phyloP scores from a whole-genome alignment of 1,284 basidiomycete genomes.

The Pseudomicrostroma phylloplanum region DNA sequence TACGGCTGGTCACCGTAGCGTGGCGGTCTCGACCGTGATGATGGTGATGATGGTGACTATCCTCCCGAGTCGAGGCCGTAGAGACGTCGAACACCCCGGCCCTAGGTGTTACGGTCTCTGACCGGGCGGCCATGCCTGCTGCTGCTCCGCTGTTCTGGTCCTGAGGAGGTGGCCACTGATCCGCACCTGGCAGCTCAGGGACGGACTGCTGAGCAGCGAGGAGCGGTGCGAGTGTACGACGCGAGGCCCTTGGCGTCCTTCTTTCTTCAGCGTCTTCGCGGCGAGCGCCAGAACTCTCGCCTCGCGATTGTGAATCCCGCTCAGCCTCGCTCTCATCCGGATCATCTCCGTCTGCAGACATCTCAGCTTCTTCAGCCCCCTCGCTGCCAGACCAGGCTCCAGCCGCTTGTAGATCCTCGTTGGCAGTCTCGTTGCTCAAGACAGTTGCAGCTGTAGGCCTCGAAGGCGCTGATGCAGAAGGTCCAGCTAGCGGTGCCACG shows the following conservation, averaged over 20 bases:
- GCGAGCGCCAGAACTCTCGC: background rate
- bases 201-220: too few species aligned
- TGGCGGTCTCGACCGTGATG: slow-evolving; percentile 18
- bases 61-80: too few species aligned
- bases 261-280: slow-evolving; percentile 29
- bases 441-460: too few species aligned
- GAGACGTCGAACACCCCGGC: too few species aligned
- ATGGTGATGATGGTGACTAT: slow-evolving; percentile 10
- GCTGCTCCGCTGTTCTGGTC: too few species aligned
- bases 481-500: too few species aligned
- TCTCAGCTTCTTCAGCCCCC: slow-evolving; percentile 42
- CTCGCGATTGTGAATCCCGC: too few species aligned
- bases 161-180: too few species aligned
- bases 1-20: background rate
- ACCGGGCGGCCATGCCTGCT: too few species aligned
- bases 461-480: too few species aligned
- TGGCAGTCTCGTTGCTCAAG: slow-evolving; percentile 19
- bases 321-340: slow-evolving; percentile 23
- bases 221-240: slow-evolving; percentile 29
- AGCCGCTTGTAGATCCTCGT: slow-evolving; percentile 31
- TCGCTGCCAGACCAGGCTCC: slow-evolving; percentile 41
- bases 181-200: too few species aligned
- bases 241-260: slow-evolving; percentile 28
- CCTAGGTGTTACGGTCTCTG: too few species aligned
- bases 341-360: slow-evolving; percentile 37